These are phyloP conservation scores for Saccharum officinarum DNA, from an alignment of 176 grass and related monocot genomes.

Conservation along the genomic window DNA sequence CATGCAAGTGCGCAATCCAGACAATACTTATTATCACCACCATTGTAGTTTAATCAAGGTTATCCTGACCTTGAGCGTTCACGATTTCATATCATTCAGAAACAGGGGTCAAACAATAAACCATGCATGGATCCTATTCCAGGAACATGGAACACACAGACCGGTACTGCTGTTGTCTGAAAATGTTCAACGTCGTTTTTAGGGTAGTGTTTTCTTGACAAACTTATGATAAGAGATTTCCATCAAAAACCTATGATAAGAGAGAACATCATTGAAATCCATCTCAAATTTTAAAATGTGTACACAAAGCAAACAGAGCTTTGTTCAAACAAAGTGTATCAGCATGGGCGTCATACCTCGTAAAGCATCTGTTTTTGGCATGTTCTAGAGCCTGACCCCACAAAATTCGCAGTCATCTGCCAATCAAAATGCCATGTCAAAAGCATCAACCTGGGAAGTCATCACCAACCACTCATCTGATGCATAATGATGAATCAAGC, in stretches of 20 bases:
- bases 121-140: not conserved
- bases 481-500: conserved; percentile 24
- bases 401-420: conserved; percentile 24
- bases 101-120: conserved; percentile 17
- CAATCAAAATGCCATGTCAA: conserved; percentile 35
- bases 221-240: not conserved
- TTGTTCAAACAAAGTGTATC: not conserved
- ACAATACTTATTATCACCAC: not conserved
- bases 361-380: conserved; percentile 22
- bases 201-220: not conserved
- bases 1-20: conserved; percentile 18
- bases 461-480: conserved; percentile 36
- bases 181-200: not conserved
- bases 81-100: conserved; percentile 7
- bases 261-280: conserved; percentile 14
- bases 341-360: not conserved
- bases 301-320: conserved; percentile 16
- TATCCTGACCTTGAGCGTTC: not conserved
- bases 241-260: not conserved
- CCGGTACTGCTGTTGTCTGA: not conserved
- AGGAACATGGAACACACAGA: conserved; percentile 21
- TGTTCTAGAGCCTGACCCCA: conserved; percentile 32
- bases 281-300: not conserved
- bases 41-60: not conserved
- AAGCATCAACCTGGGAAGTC: conserved; percentile 21